Evolutionary conservation across 768 basidiomycete genomes (phyloP).

Genomic region (Ephemerocybe angulata): DNA sequence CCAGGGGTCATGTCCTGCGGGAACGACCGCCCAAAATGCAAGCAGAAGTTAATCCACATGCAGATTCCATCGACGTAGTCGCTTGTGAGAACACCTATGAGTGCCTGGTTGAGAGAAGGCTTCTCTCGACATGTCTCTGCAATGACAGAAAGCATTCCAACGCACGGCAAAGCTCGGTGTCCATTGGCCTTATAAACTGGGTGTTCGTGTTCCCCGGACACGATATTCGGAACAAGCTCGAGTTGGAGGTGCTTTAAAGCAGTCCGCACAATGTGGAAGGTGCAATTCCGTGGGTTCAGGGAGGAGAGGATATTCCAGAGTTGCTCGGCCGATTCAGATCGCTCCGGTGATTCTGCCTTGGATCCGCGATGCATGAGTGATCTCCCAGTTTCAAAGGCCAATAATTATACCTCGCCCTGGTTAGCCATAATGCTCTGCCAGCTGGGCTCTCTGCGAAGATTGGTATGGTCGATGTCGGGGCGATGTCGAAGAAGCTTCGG

Average conservation of each 20-base stretch:
- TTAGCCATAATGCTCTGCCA: too few relatives aligned
- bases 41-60: neutral
- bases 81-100: neutral
- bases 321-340: too few relatives aligned
- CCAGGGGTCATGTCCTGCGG: neutral
- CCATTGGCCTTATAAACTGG: neutral
- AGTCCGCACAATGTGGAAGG: neutral
- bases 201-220: neutral
- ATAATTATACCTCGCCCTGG: too few relatives aligned
- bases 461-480: too few relatives aligned
- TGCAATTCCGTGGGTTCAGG: neutral
- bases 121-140: neutral
- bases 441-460: too few relatives aligned
- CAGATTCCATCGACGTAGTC: neutral
- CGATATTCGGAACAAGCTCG: neutral
- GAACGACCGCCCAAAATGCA: neutral
- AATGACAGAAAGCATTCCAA: neutral
- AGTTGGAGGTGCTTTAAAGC: neutral
- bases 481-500: too few relatives aligned
- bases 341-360: too few relatives aligned
- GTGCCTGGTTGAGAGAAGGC: neutral
- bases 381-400: too few relatives aligned
- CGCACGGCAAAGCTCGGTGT: neutral
- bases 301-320: too few relatives aligned
- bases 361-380: too few relatives aligned